Base-by-base conservation (phyloP, 1,284 basidiomycete species). In the Melampsora medusae region DNA sequence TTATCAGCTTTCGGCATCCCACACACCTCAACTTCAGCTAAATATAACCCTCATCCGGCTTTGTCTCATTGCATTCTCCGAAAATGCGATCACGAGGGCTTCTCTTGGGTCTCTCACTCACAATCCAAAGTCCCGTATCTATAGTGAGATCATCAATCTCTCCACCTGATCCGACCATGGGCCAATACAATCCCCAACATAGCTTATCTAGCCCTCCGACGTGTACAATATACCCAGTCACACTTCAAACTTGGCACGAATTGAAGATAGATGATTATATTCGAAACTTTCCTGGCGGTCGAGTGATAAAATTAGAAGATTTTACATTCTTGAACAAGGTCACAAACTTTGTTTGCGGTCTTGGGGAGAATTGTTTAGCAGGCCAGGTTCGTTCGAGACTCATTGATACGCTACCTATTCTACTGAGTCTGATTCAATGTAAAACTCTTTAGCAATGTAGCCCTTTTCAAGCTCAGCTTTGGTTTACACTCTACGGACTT, bases 311-410 rank as follows among this genome's bases (percentile, higher is more conserved):
- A 31, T 65, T 72, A 12, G 60, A 62, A 25, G 69, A 72, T 50
- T 72, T 72, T 22, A 50, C 25, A n/a, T 72, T 72, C 33, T 46
- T 10, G 1, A 64, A 50, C 31, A 42, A 53, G n/a, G 61, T 65
- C 42, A 64, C 60, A 19, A 72, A 72, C 49, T 72, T 64, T 53
- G 46, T 38, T 17, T 72, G 69, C 33, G 69, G 69, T 6, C 46
- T 72, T 35, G 69, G 69, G 14, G 69, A 72, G 25, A 72, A 72
- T 35, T 72, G 69, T 25, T 48, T 72, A 22, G 69, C 69, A 31
- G 69, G 69, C 33, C 69, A 72, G 61, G 69, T 72, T 64, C 19
- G 61, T 65, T 1, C 22, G 22, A 49, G 17, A 12, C 46, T 33
- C 19, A 12, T 33, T 10, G 50, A 48, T 14, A 64, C 5, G 25